These are phyloP conservation scores for Crucibulum laeve DNA, from an alignment of 768 basidiomycete species.

Conservation along the genomic window DNA sequence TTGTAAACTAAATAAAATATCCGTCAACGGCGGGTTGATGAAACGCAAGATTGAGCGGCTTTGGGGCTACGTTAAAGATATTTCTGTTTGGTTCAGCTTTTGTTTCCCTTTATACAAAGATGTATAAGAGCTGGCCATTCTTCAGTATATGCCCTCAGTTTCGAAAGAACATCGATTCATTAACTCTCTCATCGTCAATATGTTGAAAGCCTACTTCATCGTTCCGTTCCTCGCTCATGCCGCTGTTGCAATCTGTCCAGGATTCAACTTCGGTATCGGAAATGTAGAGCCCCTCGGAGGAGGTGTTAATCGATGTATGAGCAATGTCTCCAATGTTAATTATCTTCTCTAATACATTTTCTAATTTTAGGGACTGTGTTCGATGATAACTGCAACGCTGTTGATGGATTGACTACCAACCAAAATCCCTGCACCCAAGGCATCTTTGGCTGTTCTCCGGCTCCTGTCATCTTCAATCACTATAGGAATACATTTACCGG, in stretches of 20 bases:
- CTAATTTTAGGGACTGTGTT: constrained; percentile 22
- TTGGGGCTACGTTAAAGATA: no score
- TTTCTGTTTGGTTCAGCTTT: no score
- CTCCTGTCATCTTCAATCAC: constrained; percentile 21
- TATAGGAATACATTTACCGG: constrained; percentile 21
- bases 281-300: constrained; percentile 12
- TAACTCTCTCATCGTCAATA: no score
- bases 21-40: no score
- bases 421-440: constrained; percentile 23
- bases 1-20: no score
- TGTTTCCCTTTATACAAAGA: no score
- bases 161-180: no score
- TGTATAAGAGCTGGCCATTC: no score
- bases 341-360: not conserved
- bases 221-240: constrained; percentile 5
- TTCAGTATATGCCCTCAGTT: no score
- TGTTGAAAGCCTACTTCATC: constrained; percentile 14
- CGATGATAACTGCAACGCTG: constrained; percentile 19
- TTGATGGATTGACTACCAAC: constrained; percentile 21
- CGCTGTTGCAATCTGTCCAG: constrained; percentile 18
- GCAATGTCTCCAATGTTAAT: not conserved
- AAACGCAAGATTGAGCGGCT: no score
- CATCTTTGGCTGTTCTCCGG: constrained; percentile 23
- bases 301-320: constrained; percentile 16
- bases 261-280: constrained; percentile 25